These are phyloP conservation scores for Paramyrothecium roridum DNA, from an alignment of 2,329 filamentous ascomycete genomes.

Conservation along the genomic window DNA sequence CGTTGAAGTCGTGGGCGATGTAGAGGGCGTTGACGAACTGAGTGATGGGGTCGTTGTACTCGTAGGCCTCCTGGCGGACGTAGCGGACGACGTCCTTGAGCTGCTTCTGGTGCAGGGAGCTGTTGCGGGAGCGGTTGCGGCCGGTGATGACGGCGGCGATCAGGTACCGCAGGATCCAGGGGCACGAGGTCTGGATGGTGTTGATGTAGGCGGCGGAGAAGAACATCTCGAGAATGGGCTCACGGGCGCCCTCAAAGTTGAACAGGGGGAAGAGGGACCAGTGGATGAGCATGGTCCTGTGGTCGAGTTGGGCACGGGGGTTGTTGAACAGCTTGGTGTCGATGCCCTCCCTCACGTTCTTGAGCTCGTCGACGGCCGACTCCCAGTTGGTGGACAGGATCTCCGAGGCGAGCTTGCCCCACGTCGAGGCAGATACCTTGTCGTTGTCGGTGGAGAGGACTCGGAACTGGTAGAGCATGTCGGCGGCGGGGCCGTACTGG, in stretches of 20 bases:
- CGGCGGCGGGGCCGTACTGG: conserved; percentile 84
- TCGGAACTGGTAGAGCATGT: conserved; percentile 95
- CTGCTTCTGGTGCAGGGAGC: conserved; percentile 91
- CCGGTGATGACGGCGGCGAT: conserved; percentile 93
- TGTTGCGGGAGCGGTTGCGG: conserved; percentile 77
- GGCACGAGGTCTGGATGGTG: conserved; percentile 97
- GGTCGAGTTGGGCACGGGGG: conserved; percentile 89
- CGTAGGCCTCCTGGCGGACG: conserved; percentile 94
- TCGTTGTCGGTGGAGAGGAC: conserved; percentile 98
- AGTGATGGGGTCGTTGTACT: conserved; percentile 94
- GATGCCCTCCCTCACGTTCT: conserved; percentile 87
- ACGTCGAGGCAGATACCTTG: conserved; percentile 92
- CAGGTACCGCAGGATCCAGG: conserved; percentile 94
- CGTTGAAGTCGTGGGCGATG: conserved; percentile 85
- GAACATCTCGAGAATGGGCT: conserved; percentile 90
- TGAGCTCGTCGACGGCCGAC: conserved; percentile 82
- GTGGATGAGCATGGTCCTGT: conserved; percentile 96
- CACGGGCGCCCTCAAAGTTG: conserved; percentile 90
- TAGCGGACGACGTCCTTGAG: conserved; percentile 96
- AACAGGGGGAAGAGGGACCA: conserved; percentile 99
- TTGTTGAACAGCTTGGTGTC: conserved; percentile 96
- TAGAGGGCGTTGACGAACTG: conserved; percentile 96
- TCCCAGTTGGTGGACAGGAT: conserved; percentile 97
- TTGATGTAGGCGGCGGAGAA: conserved; percentile 98
- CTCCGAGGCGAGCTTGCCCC: conserved; percentile 96